Evolutionary conservation across 306 rosid species (phyloP).

Genomic region (Quercus wislizeni): DNA sequence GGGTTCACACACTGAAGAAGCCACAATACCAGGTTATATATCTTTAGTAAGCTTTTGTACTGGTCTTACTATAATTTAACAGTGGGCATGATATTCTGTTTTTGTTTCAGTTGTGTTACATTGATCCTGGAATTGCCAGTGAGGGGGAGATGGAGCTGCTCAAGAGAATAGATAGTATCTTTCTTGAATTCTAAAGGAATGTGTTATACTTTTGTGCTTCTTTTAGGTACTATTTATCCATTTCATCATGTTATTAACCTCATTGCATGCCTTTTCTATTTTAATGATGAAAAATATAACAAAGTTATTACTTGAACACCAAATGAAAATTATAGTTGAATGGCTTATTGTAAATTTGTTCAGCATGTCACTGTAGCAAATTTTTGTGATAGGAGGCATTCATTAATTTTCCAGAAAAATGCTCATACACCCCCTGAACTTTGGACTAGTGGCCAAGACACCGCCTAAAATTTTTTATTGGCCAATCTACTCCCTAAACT

Average conservation of each 20-base stretch:
- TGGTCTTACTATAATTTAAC: neutral
- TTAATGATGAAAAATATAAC: constrained; percentile 13
- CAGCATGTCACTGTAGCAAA: neutral
- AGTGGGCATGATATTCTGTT: constrained; percentile 24
- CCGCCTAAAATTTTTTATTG: too few species aligned
- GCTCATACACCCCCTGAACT: too few species aligned
- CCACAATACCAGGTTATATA: constrained; percentile 71
- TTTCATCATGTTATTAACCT: constrained; percentile 8
- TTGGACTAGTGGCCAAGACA: too few species aligned
- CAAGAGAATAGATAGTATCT: constrained; percentile 59
- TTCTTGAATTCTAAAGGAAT: constrained; percentile 56
- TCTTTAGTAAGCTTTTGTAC: neutral
- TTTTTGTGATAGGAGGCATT: neutral
- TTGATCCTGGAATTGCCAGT: constrained; percentile 70
- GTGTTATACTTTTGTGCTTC: constrained; percentile 12
- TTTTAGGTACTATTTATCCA: constrained; percentile 13
- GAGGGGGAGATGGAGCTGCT: constrained; percentile 58
- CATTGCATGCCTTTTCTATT: constrained; percentile 10
- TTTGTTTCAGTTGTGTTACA: constrained; percentile 68
- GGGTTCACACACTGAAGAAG: constrained; percentile 66
- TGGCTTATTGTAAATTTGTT: constrained; percentile 6
- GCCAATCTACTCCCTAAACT: too few species aligned
- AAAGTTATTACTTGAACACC: constrained; percentile 14
- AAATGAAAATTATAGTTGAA: constrained; percentile 3
- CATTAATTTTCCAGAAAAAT: constrained; percentile 24